Evolutionary conservation across 352 stramenopile genomes (phyloP), one percentile per base, ranked within the genome.

Genomic region (Globisporangium megalacanthum): DNA sequence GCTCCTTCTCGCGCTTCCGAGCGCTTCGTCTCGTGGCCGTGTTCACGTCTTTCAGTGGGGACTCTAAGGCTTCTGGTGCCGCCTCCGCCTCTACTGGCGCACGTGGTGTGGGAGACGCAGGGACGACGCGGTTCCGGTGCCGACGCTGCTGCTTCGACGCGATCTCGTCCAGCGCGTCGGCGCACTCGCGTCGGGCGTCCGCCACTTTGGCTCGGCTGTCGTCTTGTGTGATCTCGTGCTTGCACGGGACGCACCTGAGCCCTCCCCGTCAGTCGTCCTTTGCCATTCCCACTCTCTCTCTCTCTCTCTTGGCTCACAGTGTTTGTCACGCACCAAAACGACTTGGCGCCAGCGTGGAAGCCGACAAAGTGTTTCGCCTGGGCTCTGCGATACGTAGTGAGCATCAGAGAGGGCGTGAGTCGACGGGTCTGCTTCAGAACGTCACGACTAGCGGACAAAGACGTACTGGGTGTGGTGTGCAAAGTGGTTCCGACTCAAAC

Each of bases 361-460:
- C 67, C 69, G 19, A 86, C 73, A 52, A 77, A 86, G 56, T 89
- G 79, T 59, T 89, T 89, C 5, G 75, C 31, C 42, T 84, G 66
- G 3, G 62, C 14, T 37, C 71, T 80, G 39, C n/a, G 14, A 7
- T 6, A 11, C 14, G 46, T 6, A n/a, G 55, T 10, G 17, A 59
- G 3, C 14, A 49, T 6, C 9, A 44, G 6, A 25, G 36, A 7
- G 4, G 15, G 13, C 22, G 8, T 50, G 17, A 17, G n/a, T 42
- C 19, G 10, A 46, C 6, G 22, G 17, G 6, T 2, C 11, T 37
- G n/a, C 19, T 36, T 14, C 29, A 49, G 14, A 20, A 25, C 1
- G 8, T 25, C 17, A 3, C 42, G 3, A 22, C 13, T 45, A 13
- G n/a, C 49, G 46, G 20, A 29, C 4, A n/a, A 35, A 17, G 46